phyloP scores from a whole-genome alignment of 2,329 filamentous ascomycete species.

The Talaromyces sp. region DNA sequence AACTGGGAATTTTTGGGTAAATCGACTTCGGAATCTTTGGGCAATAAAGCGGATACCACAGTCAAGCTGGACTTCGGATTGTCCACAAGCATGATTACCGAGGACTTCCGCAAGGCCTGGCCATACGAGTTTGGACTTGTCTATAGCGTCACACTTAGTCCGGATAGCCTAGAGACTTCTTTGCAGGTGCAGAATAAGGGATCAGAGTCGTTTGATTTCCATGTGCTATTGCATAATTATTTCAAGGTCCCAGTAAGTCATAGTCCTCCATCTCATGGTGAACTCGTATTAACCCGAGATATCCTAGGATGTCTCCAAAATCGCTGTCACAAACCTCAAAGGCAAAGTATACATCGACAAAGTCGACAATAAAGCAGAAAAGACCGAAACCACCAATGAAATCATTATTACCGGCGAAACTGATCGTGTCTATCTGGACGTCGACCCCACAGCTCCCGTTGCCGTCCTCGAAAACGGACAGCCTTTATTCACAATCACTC shows the following conservation, averaged over 20 bases:
- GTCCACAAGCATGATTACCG: conserved; percentile 66
- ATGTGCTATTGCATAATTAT: conserved; percentile 89
- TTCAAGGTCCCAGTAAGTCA: conserved; percentile 69
- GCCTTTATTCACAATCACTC: conserved; percentile 67
- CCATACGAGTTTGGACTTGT: conserved; percentile 83
- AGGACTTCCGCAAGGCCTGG: conserved; percentile 70
- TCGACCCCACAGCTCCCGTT: conserved; percentile 51
- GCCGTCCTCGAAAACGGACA: conserved; percentile 46
- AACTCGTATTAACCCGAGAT: neutral
- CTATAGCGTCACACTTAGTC: conserved; percentile 84
- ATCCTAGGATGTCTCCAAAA: conserved; percentile 71
- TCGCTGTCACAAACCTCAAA: conserved; percentile 72
- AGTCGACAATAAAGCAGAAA: conserved; percentile 60
- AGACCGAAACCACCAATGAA: conserved; percentile 62
- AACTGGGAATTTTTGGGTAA: conserved; percentile 88
- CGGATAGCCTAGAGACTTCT: conserved; percentile 71
- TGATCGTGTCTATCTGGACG: conserved; percentile 78
- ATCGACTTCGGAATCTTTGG: conserved; percentile 38
- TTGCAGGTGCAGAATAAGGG: conserved; percentile 89
- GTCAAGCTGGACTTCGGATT: conserved; percentile 97
- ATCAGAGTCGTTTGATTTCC: conserved; percentile 78
- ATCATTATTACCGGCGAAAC: conserved; percentile 73
- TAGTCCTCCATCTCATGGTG: neutral
- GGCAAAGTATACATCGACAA: conserved; percentile 80
- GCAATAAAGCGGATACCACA: conserved; percentile 55